phyloP scores from a whole-genome alignment of 1,139 yeast species.

The Protomyces pachydermus region DNA sequence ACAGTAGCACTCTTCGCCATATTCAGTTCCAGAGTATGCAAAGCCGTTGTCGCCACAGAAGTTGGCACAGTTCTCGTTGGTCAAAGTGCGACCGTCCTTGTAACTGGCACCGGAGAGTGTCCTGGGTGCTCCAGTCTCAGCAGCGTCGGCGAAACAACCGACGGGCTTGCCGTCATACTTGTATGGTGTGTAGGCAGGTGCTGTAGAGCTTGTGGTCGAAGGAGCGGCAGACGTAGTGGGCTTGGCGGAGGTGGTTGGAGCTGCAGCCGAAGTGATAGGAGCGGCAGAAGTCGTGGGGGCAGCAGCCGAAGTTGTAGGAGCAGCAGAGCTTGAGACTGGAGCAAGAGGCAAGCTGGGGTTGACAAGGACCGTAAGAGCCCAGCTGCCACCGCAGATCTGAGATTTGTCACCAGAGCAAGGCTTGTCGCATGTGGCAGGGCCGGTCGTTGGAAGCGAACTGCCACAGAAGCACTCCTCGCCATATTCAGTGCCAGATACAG shows the following conservation, averaged over 20 bases:
- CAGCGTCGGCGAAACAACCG: neutral
- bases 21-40: slow-evolving; percentile 17
- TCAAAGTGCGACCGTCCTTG: slow-evolving; percentile 5
- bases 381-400: slow-evolving; percentile 15
- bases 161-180: neutral
- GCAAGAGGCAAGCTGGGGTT: neutral
- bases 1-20: slow-evolving; percentile 23
- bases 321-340: neutral
- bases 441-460: slow-evolving; percentile 6
- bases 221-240: no score
- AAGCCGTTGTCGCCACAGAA: slow-evolving; percentile 5
- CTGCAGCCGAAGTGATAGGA: neutral
- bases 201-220: no score
- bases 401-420: slow-evolving; percentile 16
- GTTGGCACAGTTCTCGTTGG: slow-evolving; percentile 7
- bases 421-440: slow-evolving; percentile 15
- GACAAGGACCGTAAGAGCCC: slow-evolving; percentile 8
- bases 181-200: neutral
- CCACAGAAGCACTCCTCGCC: slow-evolving; percentile 23
- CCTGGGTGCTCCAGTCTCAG: neutral
- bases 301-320: neutral
- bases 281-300: neutral
- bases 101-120: slow-evolving; percentile 10
- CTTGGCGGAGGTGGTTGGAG: neutral
- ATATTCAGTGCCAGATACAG: slow-evolving; percentile 21